Conservation (phyloP, 257 asterid species). For the Nyctanthes arbortristis region DNA sequence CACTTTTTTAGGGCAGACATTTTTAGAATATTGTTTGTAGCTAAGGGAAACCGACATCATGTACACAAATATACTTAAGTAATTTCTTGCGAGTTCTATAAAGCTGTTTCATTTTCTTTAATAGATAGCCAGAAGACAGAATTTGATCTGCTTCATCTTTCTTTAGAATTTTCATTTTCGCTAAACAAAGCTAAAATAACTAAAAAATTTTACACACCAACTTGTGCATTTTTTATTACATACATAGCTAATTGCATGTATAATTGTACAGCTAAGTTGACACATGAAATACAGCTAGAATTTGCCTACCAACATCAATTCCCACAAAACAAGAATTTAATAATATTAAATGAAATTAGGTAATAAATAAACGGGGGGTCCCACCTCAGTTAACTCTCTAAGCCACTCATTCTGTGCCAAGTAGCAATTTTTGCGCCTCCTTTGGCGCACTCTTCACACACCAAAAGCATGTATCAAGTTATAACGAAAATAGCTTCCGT, state of each 20-base stretch:
- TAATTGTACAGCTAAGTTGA: constrained; percentile 15
- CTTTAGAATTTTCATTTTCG: no score
- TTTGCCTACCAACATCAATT: constrained; percentile 10
- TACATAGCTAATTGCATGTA: no score
- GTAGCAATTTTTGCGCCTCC: background rate
- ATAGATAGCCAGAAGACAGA: no score
- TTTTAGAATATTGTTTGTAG: no score
- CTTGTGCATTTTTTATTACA: no score
- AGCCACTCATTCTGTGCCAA: background rate
- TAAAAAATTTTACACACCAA: no score
- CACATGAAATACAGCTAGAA: constrained; percentile 14
- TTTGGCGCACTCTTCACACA: background rate
- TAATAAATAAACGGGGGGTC: background rate
- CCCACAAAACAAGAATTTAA: constrained; percentile 6
- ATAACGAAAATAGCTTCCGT: no score
- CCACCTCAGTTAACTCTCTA: background rate
- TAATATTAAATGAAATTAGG: background rate
- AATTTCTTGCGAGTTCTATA: background rate
- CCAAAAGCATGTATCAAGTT: background rate
- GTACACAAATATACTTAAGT: no score
- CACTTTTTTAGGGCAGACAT: no score
- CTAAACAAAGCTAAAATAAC: no score
- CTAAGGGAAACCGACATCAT: no score
- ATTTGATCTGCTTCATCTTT: no score
- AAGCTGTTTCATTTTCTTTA: background rate